Evolutionary conservation across 345 rosid species (phyloP), one percentile per base, ranked within the genome.

Genomic region (Streptanthus diversifolius): DNA sequence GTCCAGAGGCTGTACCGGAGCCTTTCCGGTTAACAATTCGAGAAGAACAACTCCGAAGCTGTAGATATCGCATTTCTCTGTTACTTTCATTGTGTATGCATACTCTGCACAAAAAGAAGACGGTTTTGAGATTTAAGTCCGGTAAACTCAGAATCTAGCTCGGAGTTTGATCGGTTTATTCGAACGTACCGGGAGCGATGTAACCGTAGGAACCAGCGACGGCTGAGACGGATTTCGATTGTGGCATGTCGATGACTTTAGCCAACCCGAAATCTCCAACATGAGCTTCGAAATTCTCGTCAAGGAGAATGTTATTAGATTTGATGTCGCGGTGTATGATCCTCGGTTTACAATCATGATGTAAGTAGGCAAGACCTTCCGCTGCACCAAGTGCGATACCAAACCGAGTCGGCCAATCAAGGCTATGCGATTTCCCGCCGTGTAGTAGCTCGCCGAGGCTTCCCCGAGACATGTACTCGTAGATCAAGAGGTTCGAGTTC

Each of bases 261-360:
- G 99, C 99, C 69, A 95, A 84, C 29, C 99, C 99, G 58, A 95
- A 95, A 74, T 95, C 99, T 25, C 99, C 99, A 30, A 95, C 98
- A 70, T 88, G 98, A 32, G 99, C 98, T 81, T 92, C 98, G 43
- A 86, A 90, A 37, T 86, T 88, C 41, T 87, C 92, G 35, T 95
- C 96, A 4, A 95, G 95, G 5, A 95, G 80, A 66, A 95, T 95
- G 82, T 95, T 95, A 30, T 85, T 90, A 33, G 97, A 95, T 67
- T 95, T 95, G 56, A 95, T 95, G 80, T 95, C 98, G 0, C 98
- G 98, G 75, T 95, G 99, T 68, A 95, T 69, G 67, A 92, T 95
- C 71, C 82, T 86, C 3, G 99, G 99, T 73, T 88, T 92, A 82
- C 99, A 95, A 21, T 87, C 98, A 63, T 95, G 95, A 72, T 95